Evolutionary conservation across 1,139 yeast genomes (phyloP), one percentile per base, ranked within the genome.

Genomic region (Tardiomyces blankii): DNA sequence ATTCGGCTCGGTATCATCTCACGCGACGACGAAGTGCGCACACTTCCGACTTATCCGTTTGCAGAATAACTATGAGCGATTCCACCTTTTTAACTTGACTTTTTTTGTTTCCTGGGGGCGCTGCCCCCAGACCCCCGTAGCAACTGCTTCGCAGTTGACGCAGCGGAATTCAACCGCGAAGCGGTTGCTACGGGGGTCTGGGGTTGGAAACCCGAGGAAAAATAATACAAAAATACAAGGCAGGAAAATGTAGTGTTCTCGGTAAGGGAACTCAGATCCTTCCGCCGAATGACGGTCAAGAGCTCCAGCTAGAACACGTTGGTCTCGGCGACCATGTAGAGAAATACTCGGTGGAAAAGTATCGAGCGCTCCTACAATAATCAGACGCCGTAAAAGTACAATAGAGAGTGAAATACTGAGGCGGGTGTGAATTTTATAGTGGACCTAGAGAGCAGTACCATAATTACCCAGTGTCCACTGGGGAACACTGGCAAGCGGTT

Each of bases 21-120:
- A 3, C 70, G 70, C 38, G 80, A 79, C 35, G 73, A 80, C 0
- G 83, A 82, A 1, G 57, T 80, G 27, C 75, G 72, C 54, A 81
- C 88, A 0, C 60, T 74, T 33, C 77, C 80, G 14, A 67, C 78
- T 2, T 81, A 81, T 57, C 88, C 88, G 25, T 81, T 81, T 59
- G 75, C 77, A 1, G 63, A 67, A 44, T 72, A 64, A 64, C n/a
- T n/a, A n/a, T 56, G n/a, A n/a, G n/a, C n/a, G n/a, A n/a, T n/a
- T n/a, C n/a, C n/a, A n/a, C n/a, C n/a, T n/a, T n/a, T 58, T 8
- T 38, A 47, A n/a, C n/a, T n/a, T n/a, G n/a, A n/a, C n/a, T n/a
- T n/a, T n/a, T n/a, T n/a, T n/a, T n/a, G n/a, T n/a, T n/a, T n/a
- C n/a, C n/a, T n/a, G n/a, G n/a, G n/a, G n/a, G n/a, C n/a, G 46